A percentile compares a stretch with the other conserved stretches of the same genome.
These are phyloP conservation scores for Litchi chinensis DNA, from an alignment of 345 rosid species.

Conservation along the genomic window DNA sequence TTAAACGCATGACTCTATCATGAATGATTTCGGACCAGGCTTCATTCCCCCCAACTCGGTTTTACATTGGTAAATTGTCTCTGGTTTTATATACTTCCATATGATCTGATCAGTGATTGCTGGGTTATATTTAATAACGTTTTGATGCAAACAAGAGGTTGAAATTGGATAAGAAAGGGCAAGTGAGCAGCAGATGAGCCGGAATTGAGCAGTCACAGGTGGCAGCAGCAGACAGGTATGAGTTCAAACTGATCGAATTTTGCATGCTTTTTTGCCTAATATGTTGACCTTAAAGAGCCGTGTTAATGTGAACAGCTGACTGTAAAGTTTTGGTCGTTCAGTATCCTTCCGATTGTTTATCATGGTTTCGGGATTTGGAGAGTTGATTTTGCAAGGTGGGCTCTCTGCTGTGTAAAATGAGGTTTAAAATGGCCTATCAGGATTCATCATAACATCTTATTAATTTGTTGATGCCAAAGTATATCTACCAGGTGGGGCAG, in stretches of 20 bases:
- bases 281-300: neutral
- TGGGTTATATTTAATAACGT: neutral
- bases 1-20: neutral
- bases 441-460: conserved; percentile 15
- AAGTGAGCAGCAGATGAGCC: neutral
- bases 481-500: conserved; percentile 28
- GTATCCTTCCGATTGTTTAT: neutral
- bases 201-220: neutral
- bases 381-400: conserved; percentile 1
- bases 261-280: neutral
- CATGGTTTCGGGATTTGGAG: neutral
- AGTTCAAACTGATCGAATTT: neutral
- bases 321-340: conserved; percentile 5
- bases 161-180: neutral
- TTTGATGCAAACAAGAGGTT: neutral
- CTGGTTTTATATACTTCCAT: neutral
- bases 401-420: conserved; percentile 1
- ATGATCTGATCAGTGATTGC: neutral
- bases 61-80: neutral
- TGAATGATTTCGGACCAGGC: conserved; percentile 94
- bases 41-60: conserved; percentile 84
- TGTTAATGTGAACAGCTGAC: conserved; percentile 27
- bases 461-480: conserved; percentile 17
- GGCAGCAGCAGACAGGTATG: neutral
- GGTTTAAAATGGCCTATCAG: conserved; percentile 17